Evolutionary conservation across 106 monocot genomes (phyloP), one percentile per base, ranked within the genome.

Genomic region (Iris macrosiphon): DNA sequence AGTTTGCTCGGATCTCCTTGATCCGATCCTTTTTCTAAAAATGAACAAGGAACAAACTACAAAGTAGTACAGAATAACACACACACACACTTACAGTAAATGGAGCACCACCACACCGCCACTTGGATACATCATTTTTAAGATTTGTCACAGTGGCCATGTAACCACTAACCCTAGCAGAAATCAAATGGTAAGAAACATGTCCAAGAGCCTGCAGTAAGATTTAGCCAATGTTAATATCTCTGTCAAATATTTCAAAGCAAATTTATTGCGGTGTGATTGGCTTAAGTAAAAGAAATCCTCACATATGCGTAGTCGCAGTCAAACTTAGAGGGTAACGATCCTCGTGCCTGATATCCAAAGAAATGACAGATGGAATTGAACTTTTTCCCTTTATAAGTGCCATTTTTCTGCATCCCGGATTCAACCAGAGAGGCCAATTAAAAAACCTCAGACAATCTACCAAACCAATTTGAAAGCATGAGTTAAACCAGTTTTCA

Each of bases 351-450:
- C 34, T 84, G 84, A 54, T 89, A 84, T 5, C 89, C 89, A 57
- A 89, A 89, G 45, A 89, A 89, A 68, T 84, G 89, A 60, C 89
- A 84, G 59, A 84, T 89, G 1, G 89, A 60, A 69, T 75, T 84
- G 57, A 89, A 84, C 60, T 89, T 89, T 76, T 89, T 89, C 31
- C 89, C 89, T 62, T 74, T 80, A 16, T 80, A 89, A 17, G 50
- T 72, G 8, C 83, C 84, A 52, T 67, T 79, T 68, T 83, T 89
- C 89, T 89, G 76, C 31, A 44, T 7, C 15, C 20, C 59, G 15
- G 16, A 40, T 45, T 45, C 29, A 30, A 23, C 12, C 18, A 44
- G 31, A 60, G 30, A 13, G 2, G 4, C 27, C 35, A n/a, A n/a
- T n/a, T n/a, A n/a, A n/a, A n/a, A n/a, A n/a, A n/a, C n/a, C n/a